Conservation (phyloP, 2,329 filamentous ascomycete genomes). For the Colletotrichum chrysophilum region DNA sequence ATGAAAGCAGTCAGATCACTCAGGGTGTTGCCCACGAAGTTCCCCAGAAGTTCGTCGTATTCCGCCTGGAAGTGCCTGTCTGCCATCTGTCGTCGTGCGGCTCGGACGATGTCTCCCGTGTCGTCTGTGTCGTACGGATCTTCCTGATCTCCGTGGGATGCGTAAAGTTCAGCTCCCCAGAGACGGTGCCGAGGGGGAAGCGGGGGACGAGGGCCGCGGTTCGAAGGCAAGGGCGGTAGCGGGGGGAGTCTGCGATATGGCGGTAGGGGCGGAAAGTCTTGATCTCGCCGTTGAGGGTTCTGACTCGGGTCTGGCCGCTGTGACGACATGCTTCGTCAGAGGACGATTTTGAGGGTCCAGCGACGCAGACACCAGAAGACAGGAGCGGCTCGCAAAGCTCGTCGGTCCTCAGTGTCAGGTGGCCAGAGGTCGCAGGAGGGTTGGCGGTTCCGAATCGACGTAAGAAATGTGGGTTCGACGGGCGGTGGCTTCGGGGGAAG, state of each 20-base stretch:
- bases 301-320: slow-evolving; percentile 18
- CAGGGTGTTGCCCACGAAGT: slow-evolving; percentile 15
- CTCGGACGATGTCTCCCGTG: not conserved
- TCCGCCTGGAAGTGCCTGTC: slow-evolving; percentile 21
- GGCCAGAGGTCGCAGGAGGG: not conserved
- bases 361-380: not conserved
- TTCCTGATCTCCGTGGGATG: not conserved
- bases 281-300: slow-evolving; percentile 34
- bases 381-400: not conserved
- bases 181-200: not conserved
- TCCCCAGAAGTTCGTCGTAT: slow-evolving; percentile 20
- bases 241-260: slow-evolving; percentile 35
- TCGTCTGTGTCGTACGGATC: not conserved
- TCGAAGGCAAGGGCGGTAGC: slow-evolving; percentile 25
- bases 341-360: slow-evolving; percentile 20
- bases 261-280: slow-evolving; percentile 35
- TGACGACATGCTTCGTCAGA: slow-evolving; percentile 22
- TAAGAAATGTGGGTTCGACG: slow-evolving; percentile 2
- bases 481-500: not conserved
- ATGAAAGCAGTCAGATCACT: slow-evolving; percentile 12
- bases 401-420: not conserved
- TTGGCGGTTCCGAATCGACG: not conserved
- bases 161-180: slow-evolving; percentile 2
- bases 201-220: not conserved
- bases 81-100: slow-evolving; percentile 14